Percentiles rank a stretch among this genome's conserved stretches.
phyloP scores from a whole-genome alignment of 768 basidiomycete genomes.

The Chalciporus pseudorubinellus region DNA sequence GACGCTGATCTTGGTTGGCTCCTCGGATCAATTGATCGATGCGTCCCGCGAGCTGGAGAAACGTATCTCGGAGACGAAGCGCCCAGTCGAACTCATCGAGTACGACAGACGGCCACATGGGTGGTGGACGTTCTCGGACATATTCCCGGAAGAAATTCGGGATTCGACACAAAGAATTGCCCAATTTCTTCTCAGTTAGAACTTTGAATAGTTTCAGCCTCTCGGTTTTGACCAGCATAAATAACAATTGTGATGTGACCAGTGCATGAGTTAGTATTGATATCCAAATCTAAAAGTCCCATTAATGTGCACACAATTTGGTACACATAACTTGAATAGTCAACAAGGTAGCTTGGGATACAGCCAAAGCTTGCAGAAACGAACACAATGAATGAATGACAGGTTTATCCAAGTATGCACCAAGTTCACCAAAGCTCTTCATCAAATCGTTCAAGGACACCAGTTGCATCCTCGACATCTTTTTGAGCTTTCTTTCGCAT shows the following conservation, averaged over 20 bases:
- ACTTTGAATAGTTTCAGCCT: too few relatives aligned
- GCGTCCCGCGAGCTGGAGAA: constrained; percentile 9
- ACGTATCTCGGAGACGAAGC: neutral
- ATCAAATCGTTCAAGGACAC: constrained; percentile 82
- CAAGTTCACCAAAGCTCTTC: constrained; percentile 58
- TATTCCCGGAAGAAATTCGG: constrained; percentile 14
- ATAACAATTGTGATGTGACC: too few relatives aligned
- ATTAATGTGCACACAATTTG: constrained; percentile 12
- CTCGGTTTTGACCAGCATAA: neutral
- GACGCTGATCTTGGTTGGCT: constrained; percentile 23
- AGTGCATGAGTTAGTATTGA: neutral
- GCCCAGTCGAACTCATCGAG: constrained; percentile 22
- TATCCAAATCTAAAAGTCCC: constrained; percentile 4
- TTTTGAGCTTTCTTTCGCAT: constrained; percentile 98
- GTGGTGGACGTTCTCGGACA: constrained; percentile 18
- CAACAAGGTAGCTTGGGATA: constrained; percentile 6
- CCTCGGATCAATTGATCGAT: constrained; percentile 13
- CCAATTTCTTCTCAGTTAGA: too few relatives aligned
- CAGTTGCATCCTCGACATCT: constrained; percentile 85
- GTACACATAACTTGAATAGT: constrained; percentile 9
- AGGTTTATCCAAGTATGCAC: neutral
- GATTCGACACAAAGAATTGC: constrained; percentile 14
- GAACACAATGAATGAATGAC: neutral
- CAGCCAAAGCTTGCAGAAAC: neutral
- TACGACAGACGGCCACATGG: constrained; percentile 23